Percentiles rank a stretch among this genome's conserved stretches.
phyloP scores from a whole-genome alignment of 495 filamentous ascomycete species.

The Trichoderma parareesei region DNA sequence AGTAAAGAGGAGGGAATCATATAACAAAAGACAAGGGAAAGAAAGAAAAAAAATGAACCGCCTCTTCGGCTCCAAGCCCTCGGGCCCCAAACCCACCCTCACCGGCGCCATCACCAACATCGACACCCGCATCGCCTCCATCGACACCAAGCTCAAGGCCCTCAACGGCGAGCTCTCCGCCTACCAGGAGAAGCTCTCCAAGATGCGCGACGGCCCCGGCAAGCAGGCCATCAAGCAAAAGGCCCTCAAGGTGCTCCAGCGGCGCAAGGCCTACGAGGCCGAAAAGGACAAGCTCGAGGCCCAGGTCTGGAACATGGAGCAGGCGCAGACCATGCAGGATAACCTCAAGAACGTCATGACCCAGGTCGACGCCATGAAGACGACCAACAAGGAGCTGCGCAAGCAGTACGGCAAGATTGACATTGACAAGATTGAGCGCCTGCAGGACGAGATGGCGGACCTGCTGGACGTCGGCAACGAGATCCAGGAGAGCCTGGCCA shows the following conservation, averaged over 20 bases:
- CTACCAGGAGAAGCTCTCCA: constrained; percentile 79
- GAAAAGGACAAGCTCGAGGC: constrained; percentile 92
- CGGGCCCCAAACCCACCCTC: constrained; percentile 86
- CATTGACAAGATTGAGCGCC: constrained; percentile 91
- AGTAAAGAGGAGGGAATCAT: not conserved
- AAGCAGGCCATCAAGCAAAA: constrained; percentile 91
- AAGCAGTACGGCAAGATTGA: constrained; percentile 98
- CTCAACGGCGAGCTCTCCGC: constrained; percentile 84
- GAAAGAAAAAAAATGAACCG: constrained; percentile 67
- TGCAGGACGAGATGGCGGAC: constrained; percentile 99
- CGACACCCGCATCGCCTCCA: constrained; percentile 76
- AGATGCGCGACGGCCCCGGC: constrained; percentile 95
- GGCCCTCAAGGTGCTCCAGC: constrained; percentile 88
- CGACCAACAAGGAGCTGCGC: constrained; percentile 82
- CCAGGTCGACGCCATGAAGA: constrained; percentile 94
- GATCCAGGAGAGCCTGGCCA: constrained; percentile 90
- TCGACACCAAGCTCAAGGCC: constrained; percentile 91
- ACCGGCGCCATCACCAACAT: constrained; percentile 80
- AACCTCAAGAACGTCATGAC: constrained; percentile 99
- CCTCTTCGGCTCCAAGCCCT: constrained; percentile 83
- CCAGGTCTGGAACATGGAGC: constrained; percentile 99
- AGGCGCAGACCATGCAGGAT: constrained; percentile 98
- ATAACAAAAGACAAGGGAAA: not conserved
- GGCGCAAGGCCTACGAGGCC: constrained; percentile 90
- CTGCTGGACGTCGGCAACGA: constrained; percentile 97